Base-by-base conservation (phyloP, 2,329 filamentous ascomycete species). In the Talaromyces amestolkiae region DNA sequence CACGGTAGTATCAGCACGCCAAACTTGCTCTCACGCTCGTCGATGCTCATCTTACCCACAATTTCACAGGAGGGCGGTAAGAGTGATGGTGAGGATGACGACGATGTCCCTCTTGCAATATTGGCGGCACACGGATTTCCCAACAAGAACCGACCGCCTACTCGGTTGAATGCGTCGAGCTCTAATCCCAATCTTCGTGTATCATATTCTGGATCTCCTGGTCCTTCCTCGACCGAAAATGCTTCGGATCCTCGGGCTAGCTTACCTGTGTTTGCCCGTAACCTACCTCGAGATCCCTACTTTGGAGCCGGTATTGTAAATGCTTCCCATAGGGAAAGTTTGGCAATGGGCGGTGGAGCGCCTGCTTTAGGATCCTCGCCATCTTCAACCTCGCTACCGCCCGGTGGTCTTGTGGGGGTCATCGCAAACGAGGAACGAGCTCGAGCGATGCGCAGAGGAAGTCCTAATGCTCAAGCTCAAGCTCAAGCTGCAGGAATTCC, bases 121-220 rank as follows among this genome's bases (percentile, higher is more conserved):
- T 82, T 97, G 22, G 91, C 92, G 63, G 93, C 93, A 1, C 92
- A 97, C 75, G 93, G 93, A 2, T 97, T 97, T 72, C 93, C 93
- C 0, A 88, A 84, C 76, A 92, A 88, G 78, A 89, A 87, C 71
- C 86, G 91, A 19, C 90, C 92, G 15, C 92, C 92, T 0, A 89
- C 85, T 31, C 86, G 87, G 53, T 82, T 92, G 31, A 85, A 80
- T 68, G 85, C 82, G 65, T 86, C 87, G 73, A 86, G 84, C 68
- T 91, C 91, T 15, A 91, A 90, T 74, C 89, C 89, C 0, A 92
- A 92, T 70, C 79, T 94, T 56, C 85, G 89, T 62, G 84, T 85
- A 33, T 84, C 84, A 19, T 78, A 82, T 64, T 77, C 82, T 69
- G 78, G 77, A 65, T 79, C 81, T 54, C 83, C 87, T 17, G 82